Evolutionary conservation across 305 asterid genomes (phyloP).

Genomic region (Fraxinus ornus): DNA sequence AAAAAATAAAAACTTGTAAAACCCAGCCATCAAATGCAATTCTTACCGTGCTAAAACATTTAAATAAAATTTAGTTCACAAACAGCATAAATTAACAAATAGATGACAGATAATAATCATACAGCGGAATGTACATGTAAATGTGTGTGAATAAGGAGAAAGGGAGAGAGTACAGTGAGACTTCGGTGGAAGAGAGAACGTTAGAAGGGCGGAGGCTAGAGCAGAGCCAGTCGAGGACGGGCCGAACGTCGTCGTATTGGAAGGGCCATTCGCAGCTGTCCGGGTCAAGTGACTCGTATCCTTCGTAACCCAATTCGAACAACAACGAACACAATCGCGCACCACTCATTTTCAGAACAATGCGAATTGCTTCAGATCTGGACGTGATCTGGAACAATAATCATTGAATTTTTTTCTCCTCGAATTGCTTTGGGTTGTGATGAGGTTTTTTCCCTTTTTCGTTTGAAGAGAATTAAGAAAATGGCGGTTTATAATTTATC

Average conservation of each 20-base stretch:
- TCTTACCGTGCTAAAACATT: not conserved
- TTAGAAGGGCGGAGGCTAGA: slow-evolving; percentile 92
- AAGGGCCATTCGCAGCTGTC: slow-evolving; percentile 96
- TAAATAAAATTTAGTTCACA: not conserved
- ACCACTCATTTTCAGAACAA: slow-evolving; percentile 53
- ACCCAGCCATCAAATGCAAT: not conserved
- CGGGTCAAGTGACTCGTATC: slow-evolving; percentile 64
- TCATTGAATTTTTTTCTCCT: not conserved
- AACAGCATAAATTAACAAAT: not conserved
- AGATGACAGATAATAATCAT: not conserved
- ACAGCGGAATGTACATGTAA: not conserved
- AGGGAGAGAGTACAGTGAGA: slow-evolving; percentile 56
- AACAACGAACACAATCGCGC: slow-evolving; percentile 65
- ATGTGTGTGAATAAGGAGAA: not conserved
- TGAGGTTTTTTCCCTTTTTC: not conserved
- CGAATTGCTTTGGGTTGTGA: not conserved
- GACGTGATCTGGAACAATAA: slow-evolving; percentile 22
- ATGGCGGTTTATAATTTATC: not conserved
- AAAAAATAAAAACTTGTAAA: not conserved
- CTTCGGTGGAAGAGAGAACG: slow-evolving; percentile 80
- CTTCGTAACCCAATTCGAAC: slow-evolving; percentile 75
- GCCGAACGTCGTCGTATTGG: slow-evolving; percentile 68
- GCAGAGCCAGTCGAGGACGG: slow-evolving; percentile 66
- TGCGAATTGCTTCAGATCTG: slow-evolving; percentile 39
- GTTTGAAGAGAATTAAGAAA: not conserved